phyloP scores from a whole-genome alignment of 75 land plant genomes.

The Isoetes taiwanensis region DNA sequence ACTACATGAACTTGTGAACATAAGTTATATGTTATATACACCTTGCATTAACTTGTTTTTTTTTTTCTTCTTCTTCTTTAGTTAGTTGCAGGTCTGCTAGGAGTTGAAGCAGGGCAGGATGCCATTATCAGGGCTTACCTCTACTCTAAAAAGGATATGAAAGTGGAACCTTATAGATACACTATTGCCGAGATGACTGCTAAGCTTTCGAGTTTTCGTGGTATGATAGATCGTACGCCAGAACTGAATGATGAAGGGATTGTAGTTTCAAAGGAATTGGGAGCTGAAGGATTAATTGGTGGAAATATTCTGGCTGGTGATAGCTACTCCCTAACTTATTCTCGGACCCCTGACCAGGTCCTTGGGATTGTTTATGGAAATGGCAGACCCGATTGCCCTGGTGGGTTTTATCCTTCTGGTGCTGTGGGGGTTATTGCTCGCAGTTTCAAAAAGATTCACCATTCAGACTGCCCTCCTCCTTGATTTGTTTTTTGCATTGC shows the following conservation, averaged over 20 bases:
- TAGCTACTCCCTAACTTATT: constrained; percentile 32
- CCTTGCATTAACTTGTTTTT: too few relatives aligned
- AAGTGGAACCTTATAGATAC: constrained; percentile 29
- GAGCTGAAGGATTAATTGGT: constrained; percentile 29
- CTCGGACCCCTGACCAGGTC: constrained; percentile 46
- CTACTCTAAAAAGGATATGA: constrained; percentile 18
- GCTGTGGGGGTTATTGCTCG: constrained; percentile 9
- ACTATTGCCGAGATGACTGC: constrained; percentile 50
- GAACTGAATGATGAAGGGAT: constrained; percentile 53
- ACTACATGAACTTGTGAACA: too few relatives aligned
- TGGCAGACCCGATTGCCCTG: constrained; percentile 21
- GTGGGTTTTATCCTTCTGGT: constrained; percentile 25
- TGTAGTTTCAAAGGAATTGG: constrained; percentile 25
- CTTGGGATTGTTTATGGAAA: constrained; percentile 50
- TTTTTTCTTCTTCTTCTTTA: too few relatives aligned
- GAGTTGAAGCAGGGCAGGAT: constrained; percentile 69
- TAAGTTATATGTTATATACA: too few relatives aligned
- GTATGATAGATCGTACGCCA: too few relatives aligned
- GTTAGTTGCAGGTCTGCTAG: constrained; percentile 43
- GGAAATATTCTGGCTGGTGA: constrained; percentile 48
- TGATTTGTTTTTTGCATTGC: too few relatives aligned
- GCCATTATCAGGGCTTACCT: constrained; percentile 44
- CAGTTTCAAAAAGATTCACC: too few relatives aligned
- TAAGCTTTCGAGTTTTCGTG: constrained; percentile 31
- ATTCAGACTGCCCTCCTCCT: too few relatives aligned